Base-by-base conservation (phyloP, 1,139 yeast species). In the Blastobotrys malaysiensis region DNA sequence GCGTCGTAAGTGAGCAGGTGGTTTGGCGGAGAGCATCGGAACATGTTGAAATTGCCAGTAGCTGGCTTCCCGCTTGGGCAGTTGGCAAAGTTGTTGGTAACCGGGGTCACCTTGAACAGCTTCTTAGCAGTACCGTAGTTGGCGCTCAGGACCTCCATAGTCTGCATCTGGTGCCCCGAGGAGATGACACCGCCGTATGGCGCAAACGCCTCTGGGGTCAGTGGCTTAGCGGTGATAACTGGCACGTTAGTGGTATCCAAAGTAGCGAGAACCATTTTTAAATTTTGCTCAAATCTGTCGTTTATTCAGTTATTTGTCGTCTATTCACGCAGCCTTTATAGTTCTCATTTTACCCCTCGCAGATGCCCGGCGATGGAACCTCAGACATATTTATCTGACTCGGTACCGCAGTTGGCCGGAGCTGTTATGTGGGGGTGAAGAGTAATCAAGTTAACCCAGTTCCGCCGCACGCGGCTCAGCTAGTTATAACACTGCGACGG, bases 41-140 rank as follows among this genome's bases (percentile, higher is more conserved):
- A 91, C 45, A 91, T 77, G 68, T 90, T 88, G 86, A 90, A 84
- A 62, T 87, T 85, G 3, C 95, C 83, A 0, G 80, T 75, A 0
- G 82, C 77, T 3, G 65, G 65, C 21, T 65, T 67, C 1, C 78
- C 76, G 57, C 83, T 78, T 1, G 82, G 76, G 11, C 83, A 76
- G 1, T 71, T 55, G 1, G 58, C 59, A 61, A 77, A 86, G 50
- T 75, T 73, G 68, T 86, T 85, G 9, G 72, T 71, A 2, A 87
- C 74, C 1, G 89, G 85, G 2, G 93, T 83, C 9, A 89, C 95
- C 59, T 84, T 78, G 61, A 80, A 82, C 50, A 88, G 71, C 65
- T 90, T 91, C 4, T 81, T 74, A 0, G 97, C 97, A 1, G 97
- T 90, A n/a, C 97, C 98, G 65, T 91, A 90, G 69, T 91, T 91